These are phyloP conservation scores for Emergomyces africanus DNA, from an alignment of 2,329 filamentous ascomycete species.

Conservation along the genomic window DNA sequence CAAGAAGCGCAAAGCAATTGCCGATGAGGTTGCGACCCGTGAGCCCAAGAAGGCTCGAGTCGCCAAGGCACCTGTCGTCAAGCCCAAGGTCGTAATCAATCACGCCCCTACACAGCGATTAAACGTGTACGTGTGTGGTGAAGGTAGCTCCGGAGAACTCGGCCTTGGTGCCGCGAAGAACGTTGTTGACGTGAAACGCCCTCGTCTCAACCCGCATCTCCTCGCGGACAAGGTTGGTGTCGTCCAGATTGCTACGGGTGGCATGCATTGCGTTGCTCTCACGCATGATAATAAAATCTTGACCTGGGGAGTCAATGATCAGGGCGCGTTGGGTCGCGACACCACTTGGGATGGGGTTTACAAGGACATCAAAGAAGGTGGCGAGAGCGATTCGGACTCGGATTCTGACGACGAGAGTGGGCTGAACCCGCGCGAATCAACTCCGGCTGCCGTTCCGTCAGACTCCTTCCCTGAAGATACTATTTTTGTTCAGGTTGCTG, in stretches of 20 bases:
- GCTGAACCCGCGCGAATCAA: slow-evolving; percentile 45
- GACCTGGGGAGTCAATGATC: slow-evolving; percentile 81
- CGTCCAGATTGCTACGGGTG: slow-evolving; percentile 64
- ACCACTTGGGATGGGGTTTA: slow-evolving; percentile 55
- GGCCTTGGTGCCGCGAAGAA: slow-evolving; percentile 58
- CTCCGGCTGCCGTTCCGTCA: slow-evolving; percentile 38
- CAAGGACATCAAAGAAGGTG: slow-evolving; percentile 37
- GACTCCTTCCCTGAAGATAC: slow-evolving; percentile 40
- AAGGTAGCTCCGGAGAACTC: slow-evolving; percentile 69
- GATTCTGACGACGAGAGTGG: slow-evolving; percentile 36
- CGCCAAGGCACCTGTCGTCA: slow-evolving; percentile 14
- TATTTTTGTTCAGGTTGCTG: slow-evolving; percentile 44
- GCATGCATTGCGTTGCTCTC: slow-evolving; percentile 68
- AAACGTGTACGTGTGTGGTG: slow-evolving; percentile 69
- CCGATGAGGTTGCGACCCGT: slow-evolving; percentile 16
- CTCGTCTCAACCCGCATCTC: slow-evolving; percentile 54
- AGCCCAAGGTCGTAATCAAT: slow-evolving; percentile 42
- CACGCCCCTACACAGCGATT: slow-evolving; percentile 43
- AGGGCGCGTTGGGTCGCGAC: slow-evolving; percentile 65
- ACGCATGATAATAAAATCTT: slow-evolving; percentile 71
- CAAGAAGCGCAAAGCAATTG: slow-evolving; percentile 23
- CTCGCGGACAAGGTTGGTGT: slow-evolving; percentile 47
- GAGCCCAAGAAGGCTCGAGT: slow-evolving; percentile 21
- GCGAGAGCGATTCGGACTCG: slow-evolving; percentile 42
- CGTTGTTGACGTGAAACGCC: slow-evolving; percentile 59